Evolutionary conservation across 2,329 filamentous ascomycete species (phyloP).

Genomic region (Didymellaceae sp.): DNA sequence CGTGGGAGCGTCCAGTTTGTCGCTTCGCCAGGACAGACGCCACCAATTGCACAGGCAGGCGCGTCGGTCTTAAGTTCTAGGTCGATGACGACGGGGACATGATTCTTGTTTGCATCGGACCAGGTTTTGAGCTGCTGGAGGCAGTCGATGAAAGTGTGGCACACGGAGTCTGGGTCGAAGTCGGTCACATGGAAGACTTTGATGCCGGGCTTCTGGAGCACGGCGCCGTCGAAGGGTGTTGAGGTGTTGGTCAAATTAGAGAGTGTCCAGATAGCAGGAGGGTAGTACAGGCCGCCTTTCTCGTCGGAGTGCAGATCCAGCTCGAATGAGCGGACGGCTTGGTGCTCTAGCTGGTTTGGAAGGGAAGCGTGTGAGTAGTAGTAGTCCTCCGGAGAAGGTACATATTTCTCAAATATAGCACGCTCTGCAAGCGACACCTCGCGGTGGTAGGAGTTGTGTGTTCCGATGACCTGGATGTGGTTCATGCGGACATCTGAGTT

Average conservation of each 20-base stretch:
- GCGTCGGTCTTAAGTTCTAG: constrained; percentile 58
- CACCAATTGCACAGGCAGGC: constrained; percentile 40
- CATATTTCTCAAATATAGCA: constrained; percentile 48
- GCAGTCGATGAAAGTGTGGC: constrained; percentile 56
- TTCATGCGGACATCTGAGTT: constrained; percentile 54
- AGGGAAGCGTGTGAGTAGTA: constrained; percentile 58
- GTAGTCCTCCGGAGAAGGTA: constrained; percentile 50
- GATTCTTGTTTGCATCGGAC: constrained; percentile 52
- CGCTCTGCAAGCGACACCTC: constrained; percentile 54
- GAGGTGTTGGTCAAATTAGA: constrained; percentile 50
- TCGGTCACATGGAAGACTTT: constrained; percentile 62
- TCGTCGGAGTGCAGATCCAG: constrained; percentile 59
- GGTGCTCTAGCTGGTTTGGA: constrained; percentile 54
- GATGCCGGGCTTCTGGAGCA: constrained; percentile 52
- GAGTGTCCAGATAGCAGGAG: constrained; percentile 52
- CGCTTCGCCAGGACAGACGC: constrained; percentile 49
- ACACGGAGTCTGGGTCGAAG: constrained; percentile 55
- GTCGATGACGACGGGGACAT: constrained; percentile 58
- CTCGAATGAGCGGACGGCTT: constrained; percentile 57
- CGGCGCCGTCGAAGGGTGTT: constrained; percentile 48
- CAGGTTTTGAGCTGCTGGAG: constrained; percentile 54
- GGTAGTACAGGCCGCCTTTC: constrained; percentile 56
- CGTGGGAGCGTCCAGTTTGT: constrained; percentile 54
- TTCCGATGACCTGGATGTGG: constrained; percentile 60
- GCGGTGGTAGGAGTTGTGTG: constrained; percentile 61